These are phyloP conservation scores for Alternaria consortialis DNA, from an alignment of 2,329 filamentous ascomycete genomes.

Conservation along the genomic window DNA sequence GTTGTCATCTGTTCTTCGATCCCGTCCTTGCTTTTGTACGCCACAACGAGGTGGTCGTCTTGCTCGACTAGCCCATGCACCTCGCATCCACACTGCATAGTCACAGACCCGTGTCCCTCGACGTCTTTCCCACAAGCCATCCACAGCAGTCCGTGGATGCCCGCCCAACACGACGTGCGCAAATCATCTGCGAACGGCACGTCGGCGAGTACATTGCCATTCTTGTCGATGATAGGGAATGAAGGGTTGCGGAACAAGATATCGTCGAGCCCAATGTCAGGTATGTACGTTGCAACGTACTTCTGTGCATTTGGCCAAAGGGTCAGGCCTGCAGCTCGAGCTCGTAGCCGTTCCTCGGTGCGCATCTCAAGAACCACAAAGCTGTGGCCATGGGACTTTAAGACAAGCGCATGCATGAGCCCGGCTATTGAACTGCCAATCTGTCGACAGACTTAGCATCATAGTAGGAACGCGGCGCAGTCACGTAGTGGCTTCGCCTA, in stretches of 20 bases:
- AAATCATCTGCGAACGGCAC: conserved; percentile 11
- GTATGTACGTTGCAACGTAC: conserved; percentile 19
- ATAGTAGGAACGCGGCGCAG: background rate
- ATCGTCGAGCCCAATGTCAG: conserved; percentile 11
- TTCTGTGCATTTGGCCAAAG: conserved; percentile 25
- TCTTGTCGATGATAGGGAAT: conserved; percentile 21
- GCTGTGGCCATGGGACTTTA: conserved; percentile 26
- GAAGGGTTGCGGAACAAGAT: conserved; percentile 15
- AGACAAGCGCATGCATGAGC: conserved; percentile 30
- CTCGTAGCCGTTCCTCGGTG: conserved; percentile 16
- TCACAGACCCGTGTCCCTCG: conserved; percentile 5
- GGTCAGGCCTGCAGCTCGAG: conserved; percentile 28
- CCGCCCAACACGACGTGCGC: conserved; percentile 27
- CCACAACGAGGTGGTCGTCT: conserved; percentile 6
- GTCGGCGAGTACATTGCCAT: conserved; percentile 15
- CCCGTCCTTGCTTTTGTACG: conserved; percentile 6
- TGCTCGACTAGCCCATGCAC: conserved; percentile 16
- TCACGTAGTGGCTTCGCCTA: conserved; percentile 1
- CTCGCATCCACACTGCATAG: conserved; percentile 10
- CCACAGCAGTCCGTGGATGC: conserved; percentile 20
- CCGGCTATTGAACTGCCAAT: conserved; percentile 32
- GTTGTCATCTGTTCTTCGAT: conserved; percentile 1
- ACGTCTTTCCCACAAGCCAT: conserved; percentile 13
- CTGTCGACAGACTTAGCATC: background rate
- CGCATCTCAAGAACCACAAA: conserved; percentile 27